A percentile compares a stretch with the other conserved stretches of the same genome.
These are phyloP conservation scores for Fistulina hepatica DNA, from an alignment of 1,284 basidiomycete species.

Conservation along the genomic window DNA sequence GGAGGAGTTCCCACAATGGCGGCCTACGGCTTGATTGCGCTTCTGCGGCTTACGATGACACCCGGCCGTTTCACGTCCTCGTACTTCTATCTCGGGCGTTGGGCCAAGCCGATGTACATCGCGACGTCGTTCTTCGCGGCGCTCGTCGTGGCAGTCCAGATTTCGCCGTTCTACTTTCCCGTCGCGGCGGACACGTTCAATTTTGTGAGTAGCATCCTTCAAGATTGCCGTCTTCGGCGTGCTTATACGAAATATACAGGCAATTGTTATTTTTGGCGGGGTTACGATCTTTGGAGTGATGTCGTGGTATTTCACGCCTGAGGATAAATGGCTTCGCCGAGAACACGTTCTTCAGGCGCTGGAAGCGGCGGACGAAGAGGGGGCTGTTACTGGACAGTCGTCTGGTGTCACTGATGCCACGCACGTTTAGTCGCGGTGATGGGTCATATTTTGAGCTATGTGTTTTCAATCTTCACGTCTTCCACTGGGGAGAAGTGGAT, in stretches of 20 bases:
- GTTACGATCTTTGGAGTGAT: conserved; percentile 68
- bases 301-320: conserved; percentile 61
- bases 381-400: no score
- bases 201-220: conserved; percentile 47
- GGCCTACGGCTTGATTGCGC: conserved; percentile 12
- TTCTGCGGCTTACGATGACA: conserved; percentile 10
- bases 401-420: no score
- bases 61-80: conserved; percentile 10
- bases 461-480: no score
- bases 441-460: no score
- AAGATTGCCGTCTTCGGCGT: conserved; percentile 8
- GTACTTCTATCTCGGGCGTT: conserved; percentile 26
- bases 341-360: conserved; percentile 9
- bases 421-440: no score
- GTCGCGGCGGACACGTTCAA: conserved; percentile 65
- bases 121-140: conserved; percentile 35
- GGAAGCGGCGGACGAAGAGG: background rate
- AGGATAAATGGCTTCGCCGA: conserved; percentile 14
- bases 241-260: conserved; percentile 31
- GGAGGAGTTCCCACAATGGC: conserved; percentile 74
- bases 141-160: conserved; percentile 40
- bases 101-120: conserved; percentile 56
- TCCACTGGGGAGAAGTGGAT: no score
- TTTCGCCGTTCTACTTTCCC: conserved; percentile 78
- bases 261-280: conserved; percentile 63